phyloP scores from a whole-genome alignment of 2,329 filamentous ascomycete species.

The Colletotrichum salicis region DNA sequence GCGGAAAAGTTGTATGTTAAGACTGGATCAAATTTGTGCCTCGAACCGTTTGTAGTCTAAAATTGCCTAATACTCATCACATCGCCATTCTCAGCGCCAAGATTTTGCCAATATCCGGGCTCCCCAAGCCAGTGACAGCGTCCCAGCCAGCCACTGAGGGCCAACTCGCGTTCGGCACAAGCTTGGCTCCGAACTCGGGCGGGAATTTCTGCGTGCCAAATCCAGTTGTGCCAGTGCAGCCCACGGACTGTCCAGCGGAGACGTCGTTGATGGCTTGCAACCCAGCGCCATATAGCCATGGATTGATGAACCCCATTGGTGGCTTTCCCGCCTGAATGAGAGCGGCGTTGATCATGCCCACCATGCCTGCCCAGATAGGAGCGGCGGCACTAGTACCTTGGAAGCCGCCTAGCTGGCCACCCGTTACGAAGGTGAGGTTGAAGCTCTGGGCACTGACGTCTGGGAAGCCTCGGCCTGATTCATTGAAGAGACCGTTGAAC shows the following conservation, averaged over 20 bases:
- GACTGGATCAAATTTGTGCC: background rate
- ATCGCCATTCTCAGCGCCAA: constrained; percentile 22
- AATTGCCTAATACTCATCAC: background rate
- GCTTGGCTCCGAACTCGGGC: constrained; percentile 40
- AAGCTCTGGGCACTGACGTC: constrained; percentile 63
- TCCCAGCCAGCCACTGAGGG: constrained; percentile 48
- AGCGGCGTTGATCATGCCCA: constrained; percentile 72
- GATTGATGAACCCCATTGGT: constrained; percentile 70
- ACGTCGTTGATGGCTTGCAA: constrained; percentile 49
- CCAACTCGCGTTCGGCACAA: constrained; percentile 43
- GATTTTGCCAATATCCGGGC: constrained; percentile 54
- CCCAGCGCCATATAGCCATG: constrained; percentile 63
- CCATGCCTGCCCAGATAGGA: constrained; percentile 70
- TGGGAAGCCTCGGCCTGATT: constrained; percentile 66
- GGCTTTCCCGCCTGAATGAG: constrained; percentile 63
- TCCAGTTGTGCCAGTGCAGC: constrained; percentile 44
- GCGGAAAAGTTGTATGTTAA: background rate
- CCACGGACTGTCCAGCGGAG: constrained; percentile 44
- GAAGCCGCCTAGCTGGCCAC: constrained; percentile 36
- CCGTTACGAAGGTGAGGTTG: constrained; percentile 40
- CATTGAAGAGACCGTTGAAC: constrained; percentile 60
- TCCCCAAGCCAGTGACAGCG: constrained; percentile 54
- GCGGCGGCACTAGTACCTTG: constrained; percentile 60
- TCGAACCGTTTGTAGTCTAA: background rate
- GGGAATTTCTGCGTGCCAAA: constrained; percentile 22